Conservation (phyloP, 306 rosid species). For the Prosopis cineraria region DNA sequence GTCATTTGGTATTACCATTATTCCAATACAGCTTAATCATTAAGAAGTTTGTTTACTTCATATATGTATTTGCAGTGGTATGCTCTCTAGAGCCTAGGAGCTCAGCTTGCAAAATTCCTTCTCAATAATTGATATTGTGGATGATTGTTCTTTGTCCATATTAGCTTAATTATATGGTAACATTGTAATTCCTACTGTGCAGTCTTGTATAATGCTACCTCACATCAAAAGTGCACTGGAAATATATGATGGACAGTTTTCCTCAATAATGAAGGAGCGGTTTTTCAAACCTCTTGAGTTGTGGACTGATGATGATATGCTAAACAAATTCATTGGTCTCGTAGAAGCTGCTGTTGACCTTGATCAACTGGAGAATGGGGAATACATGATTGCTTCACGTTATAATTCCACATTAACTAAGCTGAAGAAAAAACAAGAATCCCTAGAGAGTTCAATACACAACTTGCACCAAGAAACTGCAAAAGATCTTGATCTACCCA, state of each 20-base stretch:
- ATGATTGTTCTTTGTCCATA: constrained; percentile 26
- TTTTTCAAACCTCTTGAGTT: constrained; percentile 64
- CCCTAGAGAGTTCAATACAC: constrained; percentile 71
- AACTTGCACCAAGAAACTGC: constrained; percentile 76
- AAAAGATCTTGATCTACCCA: constrained; percentile 77
- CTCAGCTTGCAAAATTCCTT: constrained; percentile 11
- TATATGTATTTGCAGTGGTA: neutral
- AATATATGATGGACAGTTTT: constrained; percentile 74
- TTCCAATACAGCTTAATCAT: neutral
- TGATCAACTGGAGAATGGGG: constrained; percentile 92
- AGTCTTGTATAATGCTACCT: constrained; percentile 89
- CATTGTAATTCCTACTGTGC: constrained; percentile 44
- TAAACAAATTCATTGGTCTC: constrained; percentile 78
- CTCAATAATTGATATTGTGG: neutral
- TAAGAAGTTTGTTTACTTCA: neutral
- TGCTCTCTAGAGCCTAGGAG: constrained; percentile 11
- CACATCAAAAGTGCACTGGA: constrained; percentile 73
- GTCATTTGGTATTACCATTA: neutral
- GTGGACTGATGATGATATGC: constrained; percentile 74
- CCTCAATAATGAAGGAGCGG: constrained; percentile 64
- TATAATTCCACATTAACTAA: constrained; percentile 71
- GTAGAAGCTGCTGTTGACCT: constrained; percentile 93
- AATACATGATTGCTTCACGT: constrained; percentile 87
- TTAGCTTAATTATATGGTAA: constrained; percentile 25
- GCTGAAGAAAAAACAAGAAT: constrained; percentile 71